A percentile compares a stretch with the other conserved stretches of the same genome.
phyloP scores from a whole-genome alignment of 495 filamentous ascomycete genomes.

The Daldinia grandis region DNA sequence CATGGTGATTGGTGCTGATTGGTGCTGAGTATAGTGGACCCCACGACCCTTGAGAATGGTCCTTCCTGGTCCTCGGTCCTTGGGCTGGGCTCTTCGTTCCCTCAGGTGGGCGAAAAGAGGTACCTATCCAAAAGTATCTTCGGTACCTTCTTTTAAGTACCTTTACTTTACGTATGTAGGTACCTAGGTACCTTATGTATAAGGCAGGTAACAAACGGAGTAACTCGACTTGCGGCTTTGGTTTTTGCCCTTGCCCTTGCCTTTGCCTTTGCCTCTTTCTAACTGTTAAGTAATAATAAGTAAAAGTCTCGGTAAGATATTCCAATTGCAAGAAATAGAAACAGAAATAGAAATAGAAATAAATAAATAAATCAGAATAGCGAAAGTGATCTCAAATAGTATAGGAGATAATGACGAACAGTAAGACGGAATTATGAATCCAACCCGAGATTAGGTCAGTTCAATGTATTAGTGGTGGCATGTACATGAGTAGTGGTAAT shows the following conservation, averaged over 20 bases:
- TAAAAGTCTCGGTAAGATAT: background rate
- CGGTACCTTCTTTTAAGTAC: background rate
- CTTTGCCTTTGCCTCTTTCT: background rate
- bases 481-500: background rate
- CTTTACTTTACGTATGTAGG: too few relatives aligned
- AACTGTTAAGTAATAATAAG: background rate
- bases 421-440: conserved; percentile 2
- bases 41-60: conserved; percentile 34
- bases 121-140: background rate
- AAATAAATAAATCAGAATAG: background rate
- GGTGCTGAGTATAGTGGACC: conserved; percentile 21
- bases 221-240: background rate
- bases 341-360: background rate
- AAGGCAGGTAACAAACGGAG: background rate
- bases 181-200: too few relatives aligned
- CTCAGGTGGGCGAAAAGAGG: background rate
- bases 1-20: conserved; percentile 44
- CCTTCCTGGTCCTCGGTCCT: conserved; percentile 43
- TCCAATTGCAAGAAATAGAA: background rate
- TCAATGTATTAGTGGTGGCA: background rate
- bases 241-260: background rate
- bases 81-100: conserved; percentile 11
- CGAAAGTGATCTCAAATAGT: background rate
- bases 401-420: background rate
- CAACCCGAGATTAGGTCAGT: background rate